Evolutionary conservation across 208 protist species (phyloP).

Genomic region (Wallacemonas sp.): DNA sequence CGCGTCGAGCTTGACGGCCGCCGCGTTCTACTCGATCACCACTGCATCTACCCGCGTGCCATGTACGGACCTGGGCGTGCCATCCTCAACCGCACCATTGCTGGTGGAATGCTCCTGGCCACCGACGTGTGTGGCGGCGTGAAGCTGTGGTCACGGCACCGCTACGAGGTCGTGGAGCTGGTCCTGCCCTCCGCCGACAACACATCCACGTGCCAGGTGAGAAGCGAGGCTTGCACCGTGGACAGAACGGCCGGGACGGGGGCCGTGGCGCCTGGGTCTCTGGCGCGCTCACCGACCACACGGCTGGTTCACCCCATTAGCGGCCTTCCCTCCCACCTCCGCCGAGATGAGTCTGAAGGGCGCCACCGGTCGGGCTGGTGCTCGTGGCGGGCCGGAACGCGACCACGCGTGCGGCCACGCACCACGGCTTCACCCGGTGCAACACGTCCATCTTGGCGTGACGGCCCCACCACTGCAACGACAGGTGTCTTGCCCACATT

Average conservation of each 20-base stretch:
- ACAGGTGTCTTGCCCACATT: neutral
- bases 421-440: no score
- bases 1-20: slow-evolving; percentile 65
- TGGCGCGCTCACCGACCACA: neutral
- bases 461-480: no score
- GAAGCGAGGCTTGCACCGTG: neutral
- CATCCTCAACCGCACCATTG: slow-evolving; percentile 65
- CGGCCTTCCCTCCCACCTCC: neutral
- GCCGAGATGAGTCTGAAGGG: neutral
- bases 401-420: neutral
- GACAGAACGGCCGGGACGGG: neutral
- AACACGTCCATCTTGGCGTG: no score
- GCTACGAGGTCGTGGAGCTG: slow-evolving; percentile 69
- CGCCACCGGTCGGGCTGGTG: neutral
- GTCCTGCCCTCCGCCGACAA: slow-evolving; percentile 38
- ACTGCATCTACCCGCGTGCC: slow-evolving; percentile 65
- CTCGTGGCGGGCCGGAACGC: neutral
- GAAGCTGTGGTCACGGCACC: slow-evolving; percentile 66
- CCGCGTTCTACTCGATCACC: slow-evolving; percentile 73
- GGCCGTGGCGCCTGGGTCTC: neutral
- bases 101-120: slow-evolving; percentile 47
- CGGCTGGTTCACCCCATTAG: neutral
- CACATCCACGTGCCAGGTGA: slow-evolving; percentile 16
- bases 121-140: slow-evolving; percentile 82
- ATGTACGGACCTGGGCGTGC: slow-evolving; percentile 70